Conservation (phyloP, 1,284 basidiomycete species). For the Irpex sp. region DNA sequence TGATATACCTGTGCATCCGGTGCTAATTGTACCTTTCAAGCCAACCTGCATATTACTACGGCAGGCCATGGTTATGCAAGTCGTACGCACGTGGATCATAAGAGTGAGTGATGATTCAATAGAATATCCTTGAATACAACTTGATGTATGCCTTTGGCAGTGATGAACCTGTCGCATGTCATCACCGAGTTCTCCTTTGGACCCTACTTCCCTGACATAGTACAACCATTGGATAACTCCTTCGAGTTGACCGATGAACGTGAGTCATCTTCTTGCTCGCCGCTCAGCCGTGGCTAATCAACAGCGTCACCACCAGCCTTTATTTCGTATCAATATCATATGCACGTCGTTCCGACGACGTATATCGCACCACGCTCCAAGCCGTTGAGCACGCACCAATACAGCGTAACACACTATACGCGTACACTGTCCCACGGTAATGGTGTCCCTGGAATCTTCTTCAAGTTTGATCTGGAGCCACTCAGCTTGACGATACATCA, state of each 20-base stretch:
- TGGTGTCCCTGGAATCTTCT: slow-evolving; percentile 91
- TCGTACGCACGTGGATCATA: slow-evolving; percentile 84
- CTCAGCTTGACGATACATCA: slow-evolving; percentile 84
- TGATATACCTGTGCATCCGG: background rate
- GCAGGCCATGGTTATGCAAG: slow-evolving; percentile 93
- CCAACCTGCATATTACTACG: slow-evolving; percentile 88
- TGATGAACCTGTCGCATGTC: slow-evolving; percentile 96
- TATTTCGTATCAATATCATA: slow-evolving; percentile 93
- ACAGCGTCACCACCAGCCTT: slow-evolving; percentile 56
- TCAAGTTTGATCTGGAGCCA: slow-evolving; percentile 96
- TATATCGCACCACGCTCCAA: slow-evolving; percentile 71
- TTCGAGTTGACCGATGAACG: slow-evolving; percentile 80
- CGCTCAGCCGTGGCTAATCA: background rate
- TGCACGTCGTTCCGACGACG: slow-evolving; percentile 92
- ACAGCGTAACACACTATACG: slow-evolving; percentile 93
- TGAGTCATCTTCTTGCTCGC: slow-evolving; percentile 39
- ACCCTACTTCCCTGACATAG: slow-evolving; percentile 93
- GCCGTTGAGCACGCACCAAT: slow-evolving; percentile 84
- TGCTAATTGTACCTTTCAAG: slow-evolving; percentile 31
- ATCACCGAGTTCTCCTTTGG: slow-evolving; percentile 98
- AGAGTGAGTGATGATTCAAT: slow-evolving; percentile 40
- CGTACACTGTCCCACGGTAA: slow-evolving; percentile 73
- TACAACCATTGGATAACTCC: slow-evolving; percentile 91
- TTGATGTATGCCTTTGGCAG: slow-evolving; percentile 35
- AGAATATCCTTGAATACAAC: slow-evolving; percentile 13